A percentile compares a stretch with the other conserved stretches of the same genome.
Conservation (phyloP, 495 filamentous ascomycete species). For the Neurospora sp. region DNA sequence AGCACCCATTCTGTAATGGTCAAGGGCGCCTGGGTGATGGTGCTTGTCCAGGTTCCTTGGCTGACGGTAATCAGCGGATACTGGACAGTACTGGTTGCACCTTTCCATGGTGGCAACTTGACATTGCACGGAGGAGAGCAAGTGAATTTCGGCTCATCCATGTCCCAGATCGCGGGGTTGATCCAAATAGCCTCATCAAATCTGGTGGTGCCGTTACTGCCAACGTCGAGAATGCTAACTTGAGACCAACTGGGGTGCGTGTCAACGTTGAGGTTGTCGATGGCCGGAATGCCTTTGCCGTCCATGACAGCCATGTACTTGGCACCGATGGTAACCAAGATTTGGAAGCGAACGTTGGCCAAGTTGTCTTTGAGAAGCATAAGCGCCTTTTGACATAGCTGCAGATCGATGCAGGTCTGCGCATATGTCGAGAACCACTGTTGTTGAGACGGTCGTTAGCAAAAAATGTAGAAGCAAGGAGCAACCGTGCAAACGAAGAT, state of each 20-base stretch:
- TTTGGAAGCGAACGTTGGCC: constrained; percentile 39
- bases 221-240: constrained; percentile 16
- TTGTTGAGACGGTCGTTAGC: constrained; percentile 54
- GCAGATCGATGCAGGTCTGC: constrained; percentile 57
- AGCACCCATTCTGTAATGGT: constrained; percentile 14
- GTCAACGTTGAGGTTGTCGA: constrained; percentile 19
- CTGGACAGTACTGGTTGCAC: constrained; percentile 16
- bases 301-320: constrained; percentile 8
- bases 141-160: constrained; percentile 16
- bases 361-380: constrained; percentile 59
- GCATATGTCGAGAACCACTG: constrained; percentile 51
- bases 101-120: constrained; percentile 16
- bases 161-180: constrained; percentile 14
- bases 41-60: constrained; percentile 16
- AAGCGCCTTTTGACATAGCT: constrained; percentile 76
- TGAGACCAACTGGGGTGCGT: constrained; percentile 20
- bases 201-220: constrained; percentile 7
- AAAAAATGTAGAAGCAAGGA: constrained; percentile 25
- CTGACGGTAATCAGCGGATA: constrained; percentile 18
- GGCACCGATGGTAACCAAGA: constrained; percentile 9
- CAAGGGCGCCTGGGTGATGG: constrained; percentile 14
- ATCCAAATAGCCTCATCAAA: constrained; percentile 17
- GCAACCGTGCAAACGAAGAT: no score
- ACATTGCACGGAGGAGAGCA: constrained; percentile 18
- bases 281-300: constrained; percentile 12